These are phyloP conservation scores for Citrus hindsii DNA, from an alignment of 345 rosid genomes.

Conservation along the genomic window DNA sequence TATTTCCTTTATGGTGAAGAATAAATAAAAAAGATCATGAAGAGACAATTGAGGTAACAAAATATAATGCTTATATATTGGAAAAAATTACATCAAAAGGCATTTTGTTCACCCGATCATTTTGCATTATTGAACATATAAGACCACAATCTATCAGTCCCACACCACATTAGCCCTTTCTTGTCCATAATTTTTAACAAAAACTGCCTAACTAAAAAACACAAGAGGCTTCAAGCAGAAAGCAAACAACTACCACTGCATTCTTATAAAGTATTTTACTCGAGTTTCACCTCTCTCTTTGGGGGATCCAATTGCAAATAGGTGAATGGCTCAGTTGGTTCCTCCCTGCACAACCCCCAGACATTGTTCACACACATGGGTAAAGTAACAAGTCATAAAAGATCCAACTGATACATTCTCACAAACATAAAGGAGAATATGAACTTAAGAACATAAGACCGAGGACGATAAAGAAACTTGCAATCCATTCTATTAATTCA, in stretches of 20 bases:
- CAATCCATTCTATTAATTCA: conserved; percentile 1
- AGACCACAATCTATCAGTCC: neutral
- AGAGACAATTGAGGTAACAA: neutral
- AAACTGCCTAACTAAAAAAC: neutral
- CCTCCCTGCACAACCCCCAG: conserved; percentile 62
- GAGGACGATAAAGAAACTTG: conserved; percentile 1
- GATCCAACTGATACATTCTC: neutral
- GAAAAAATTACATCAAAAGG: neutral
- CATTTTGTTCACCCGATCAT: neutral
- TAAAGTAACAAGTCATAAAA: neutral
- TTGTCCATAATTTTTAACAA: neutral
- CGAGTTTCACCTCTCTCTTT: conserved; percentile 63
- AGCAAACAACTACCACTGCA: neutral
- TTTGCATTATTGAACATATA: conserved; percentile 3
- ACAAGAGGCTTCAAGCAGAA: neutral
- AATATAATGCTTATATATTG: neutral
- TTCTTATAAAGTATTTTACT: conserved; percentile 22
- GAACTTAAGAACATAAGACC: neutral
- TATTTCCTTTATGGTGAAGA: neutral
- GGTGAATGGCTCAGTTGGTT: conserved; percentile 80
- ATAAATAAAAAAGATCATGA: neutral
- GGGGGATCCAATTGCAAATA: conserved; percentile 84
- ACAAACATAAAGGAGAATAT: neutral
- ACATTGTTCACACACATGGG: neutral
- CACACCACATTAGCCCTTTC: neutral